These are phyloP conservation scores for Eucalyptus polybractea DNA, from an alignment of 345 rosid species.

Conservation along the genomic window DNA sequence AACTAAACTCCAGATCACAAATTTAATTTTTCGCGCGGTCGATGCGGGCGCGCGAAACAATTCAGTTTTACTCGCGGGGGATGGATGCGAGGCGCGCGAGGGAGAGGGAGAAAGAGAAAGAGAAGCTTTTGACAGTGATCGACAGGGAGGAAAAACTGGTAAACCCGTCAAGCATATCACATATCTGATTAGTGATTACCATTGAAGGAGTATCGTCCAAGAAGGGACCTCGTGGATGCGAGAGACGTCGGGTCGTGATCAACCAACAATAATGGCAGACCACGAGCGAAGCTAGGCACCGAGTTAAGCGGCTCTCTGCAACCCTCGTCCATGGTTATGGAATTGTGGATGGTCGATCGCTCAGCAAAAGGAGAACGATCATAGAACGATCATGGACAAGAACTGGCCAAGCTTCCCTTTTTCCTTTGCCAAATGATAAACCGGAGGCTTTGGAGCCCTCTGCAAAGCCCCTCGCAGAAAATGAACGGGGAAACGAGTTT, in stretches of 20 bases:
- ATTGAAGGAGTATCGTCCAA: constrained; percentile 13
- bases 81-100: background rate
- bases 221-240: constrained; percentile 8
- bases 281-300: constrained; percentile 11
- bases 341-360: background rate
- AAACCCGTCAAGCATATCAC: background rate
- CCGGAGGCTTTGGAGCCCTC: background rate
- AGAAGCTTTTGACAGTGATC: background rate
- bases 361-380: background rate
- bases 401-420: background rate
- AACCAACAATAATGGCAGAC: constrained; percentile 16
- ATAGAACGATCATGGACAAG: background rate
- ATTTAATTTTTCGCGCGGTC: background rate
- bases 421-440: background rate
- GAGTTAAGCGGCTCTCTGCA: background rate
- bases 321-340: background rate
- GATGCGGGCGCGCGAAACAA: background rate
- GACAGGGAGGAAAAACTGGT: background rate
- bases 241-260: constrained; percentile 27
- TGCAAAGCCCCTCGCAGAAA: background rate
- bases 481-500: background rate
- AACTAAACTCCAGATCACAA: background rate
- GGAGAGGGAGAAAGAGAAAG: background rate
- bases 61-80: background rate
- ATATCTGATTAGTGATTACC: constrained; percentile 17